Percentiles rank a stretch among this genome's conserved stretches.
These are phyloP conservation scores for Hyphopichia burtonii DNA, from an alignment of 1,139 yeast species.

Conservation along the genomic window DNA sequence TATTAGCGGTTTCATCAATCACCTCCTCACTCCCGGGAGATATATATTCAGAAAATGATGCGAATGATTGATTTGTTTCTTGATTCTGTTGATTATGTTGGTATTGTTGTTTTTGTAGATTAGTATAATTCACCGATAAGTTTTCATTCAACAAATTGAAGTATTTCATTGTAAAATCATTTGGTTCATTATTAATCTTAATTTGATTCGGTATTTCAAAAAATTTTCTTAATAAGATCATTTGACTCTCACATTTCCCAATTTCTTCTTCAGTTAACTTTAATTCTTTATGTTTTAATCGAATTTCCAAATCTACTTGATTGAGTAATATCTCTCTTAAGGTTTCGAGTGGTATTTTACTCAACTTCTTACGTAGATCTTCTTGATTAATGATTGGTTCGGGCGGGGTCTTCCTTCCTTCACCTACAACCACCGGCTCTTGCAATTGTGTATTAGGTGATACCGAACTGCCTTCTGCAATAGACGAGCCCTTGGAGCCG, in stretches of 20 bases:
- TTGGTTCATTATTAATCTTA: constrained; percentile 43
- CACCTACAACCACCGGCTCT: neutral
- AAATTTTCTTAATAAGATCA: constrained; percentile 52
- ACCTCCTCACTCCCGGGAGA: constrained; percentile 6
- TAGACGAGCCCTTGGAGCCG: too few relatives aligned
- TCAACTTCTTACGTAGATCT: constrained; percentile 22
- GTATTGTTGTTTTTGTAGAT: constrained; percentile 10
- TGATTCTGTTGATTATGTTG: constrained; percentile 4
- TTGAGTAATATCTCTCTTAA: constrained; percentile 41
- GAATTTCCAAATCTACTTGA: constrained; percentile 67
- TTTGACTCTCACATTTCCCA: constrained; percentile 61
- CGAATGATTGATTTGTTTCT: constrained; percentile 1
- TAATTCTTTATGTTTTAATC: constrained; percentile 68
- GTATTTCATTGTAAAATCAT: constrained; percentile 50
- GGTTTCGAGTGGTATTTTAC: constrained; percentile 36
- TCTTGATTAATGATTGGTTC: constrained; percentile 9
- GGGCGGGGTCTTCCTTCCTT: too few relatives aligned
- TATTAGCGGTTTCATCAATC: constrained; percentile 1
- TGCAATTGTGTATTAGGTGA: neutral
- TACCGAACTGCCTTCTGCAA: neutral
- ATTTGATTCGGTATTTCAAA: constrained; percentile 47
- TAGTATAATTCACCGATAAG: constrained; percentile 32
- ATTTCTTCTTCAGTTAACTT: constrained; percentile 59
- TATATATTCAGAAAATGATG: constrained; percentile 7
- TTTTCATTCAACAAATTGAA: constrained; percentile 38